Conservation (phyloP, 2,329 filamentous ascomycete species). For the Madurella fahalii region DNA sequence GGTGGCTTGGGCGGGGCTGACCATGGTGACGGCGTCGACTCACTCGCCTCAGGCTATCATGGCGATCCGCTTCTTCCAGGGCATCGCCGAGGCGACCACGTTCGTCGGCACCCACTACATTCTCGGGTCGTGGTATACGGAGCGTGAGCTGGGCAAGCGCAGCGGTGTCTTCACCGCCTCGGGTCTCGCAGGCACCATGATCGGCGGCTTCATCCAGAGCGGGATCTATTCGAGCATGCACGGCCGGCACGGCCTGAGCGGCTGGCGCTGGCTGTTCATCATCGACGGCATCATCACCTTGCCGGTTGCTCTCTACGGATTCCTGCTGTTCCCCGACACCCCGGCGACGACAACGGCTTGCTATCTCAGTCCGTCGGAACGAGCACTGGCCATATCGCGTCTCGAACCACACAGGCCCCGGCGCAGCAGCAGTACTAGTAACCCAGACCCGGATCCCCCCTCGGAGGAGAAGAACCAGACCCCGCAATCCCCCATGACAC, state of each 20-base stretch:
- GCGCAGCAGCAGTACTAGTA: too few species aligned
- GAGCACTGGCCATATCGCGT: conserved; percentile 36
- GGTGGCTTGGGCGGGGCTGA: conserved; percentile 59
- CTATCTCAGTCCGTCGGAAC: conserved; percentile 41
- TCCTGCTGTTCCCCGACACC: conserved; percentile 51
- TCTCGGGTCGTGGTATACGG: conserved; percentile 58
- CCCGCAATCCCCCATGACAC: conserved; percentile 25
- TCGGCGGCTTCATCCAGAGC: conserved; percentile 59
- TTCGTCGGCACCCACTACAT: conserved; percentile 58
- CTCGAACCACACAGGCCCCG: conserved; percentile 24
- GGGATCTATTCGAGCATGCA: conserved; percentile 45
- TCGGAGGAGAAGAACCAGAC: neutral
- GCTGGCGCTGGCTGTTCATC: conserved; percentile 53
- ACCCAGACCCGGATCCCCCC: too few species aligned
- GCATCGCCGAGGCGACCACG: conserved; percentile 52
- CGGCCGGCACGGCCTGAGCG: conserved; percentile 45
- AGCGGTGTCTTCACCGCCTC: conserved; percentile 58
- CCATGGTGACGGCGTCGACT: conserved; percentile 55
- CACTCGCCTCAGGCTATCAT: conserved; percentile 52
- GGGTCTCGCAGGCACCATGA: conserved; percentile 57
- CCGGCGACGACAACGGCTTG: conserved; percentile 46
- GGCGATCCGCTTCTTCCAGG: conserved; percentile 55
- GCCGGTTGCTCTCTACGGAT: conserved; percentile 53
- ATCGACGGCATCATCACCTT: conserved; percentile 54
- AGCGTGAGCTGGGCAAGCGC: conserved; percentile 57